Evolutionary conservation across 2,329 filamentous ascomycete genomes (phyloP).

Genomic region (Colletotrichum lupini): DNA sequence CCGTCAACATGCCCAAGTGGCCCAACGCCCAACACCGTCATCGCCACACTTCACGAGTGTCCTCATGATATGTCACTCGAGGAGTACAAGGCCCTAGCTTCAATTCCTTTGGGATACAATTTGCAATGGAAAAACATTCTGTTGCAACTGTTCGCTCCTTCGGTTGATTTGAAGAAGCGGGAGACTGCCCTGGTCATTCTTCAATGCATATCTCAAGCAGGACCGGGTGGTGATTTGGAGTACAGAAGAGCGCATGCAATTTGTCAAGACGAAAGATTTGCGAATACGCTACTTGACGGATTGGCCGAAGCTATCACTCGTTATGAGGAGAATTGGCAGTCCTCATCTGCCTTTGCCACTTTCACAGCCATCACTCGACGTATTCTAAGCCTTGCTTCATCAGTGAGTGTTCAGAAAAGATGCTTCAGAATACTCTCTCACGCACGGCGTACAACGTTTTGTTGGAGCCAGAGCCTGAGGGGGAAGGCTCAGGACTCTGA

Average conservation of each 20-base stretch:
- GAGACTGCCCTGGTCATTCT: constrained; percentile 59
- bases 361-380: constrained; percentile 54
- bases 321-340: constrained; percentile 64
- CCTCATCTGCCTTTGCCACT: constrained; percentile 49
- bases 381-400: constrained; percentile 52
- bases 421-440: constrained; percentile 46
- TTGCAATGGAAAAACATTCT: constrained; percentile 69
- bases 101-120: constrained; percentile 57
- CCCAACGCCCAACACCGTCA: constrained; percentile 58
- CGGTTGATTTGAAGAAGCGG: constrained; percentile 60
- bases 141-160: constrained; percentile 57
- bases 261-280: neutral
- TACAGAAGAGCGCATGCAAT: neutral
- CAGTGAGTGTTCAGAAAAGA: constrained; percentile 34
- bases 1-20: constrained; percentile 41
- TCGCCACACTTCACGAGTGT: constrained; percentile 61
- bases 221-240: constrained; percentile 42
- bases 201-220: constrained; percentile 61
- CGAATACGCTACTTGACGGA: constrained; percentile 42
- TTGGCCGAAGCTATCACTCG: constrained; percentile 45
- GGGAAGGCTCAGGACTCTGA: constrained; percentile 38
- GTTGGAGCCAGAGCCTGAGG: constrained; percentile 52
- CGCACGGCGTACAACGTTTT: constrained; percentile 46
- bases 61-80: constrained; percentile 59
- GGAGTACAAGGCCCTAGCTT: constrained; percentile 64